Evolutionary conservation across 1,284 basidiomycete species (phyloP), one percentile per base, ranked within the genome.

Genomic region (Phellinidium pouzarii): DNA sequence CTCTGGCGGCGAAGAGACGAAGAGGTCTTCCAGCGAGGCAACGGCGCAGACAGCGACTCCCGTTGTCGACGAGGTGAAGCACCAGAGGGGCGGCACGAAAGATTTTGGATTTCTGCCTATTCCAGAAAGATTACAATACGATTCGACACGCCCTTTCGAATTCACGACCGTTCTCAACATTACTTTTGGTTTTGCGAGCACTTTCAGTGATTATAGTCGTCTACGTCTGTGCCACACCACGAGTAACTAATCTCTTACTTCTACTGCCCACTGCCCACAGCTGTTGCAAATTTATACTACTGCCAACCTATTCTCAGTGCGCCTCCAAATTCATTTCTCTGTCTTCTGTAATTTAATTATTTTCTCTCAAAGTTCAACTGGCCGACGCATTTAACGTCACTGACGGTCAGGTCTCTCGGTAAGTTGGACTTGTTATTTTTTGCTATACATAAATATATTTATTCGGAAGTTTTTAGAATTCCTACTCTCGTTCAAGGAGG

Each of bases 401-500:
- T 29, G 61, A 73, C 55, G 64, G 67, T 27, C 57, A 59, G 7
- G 67, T 71, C 22, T 70, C 71, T 6, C 63, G 46, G 59, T 56
- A 8, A n/a, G 58, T 44, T 14, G n/a, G 14, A 23, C 7, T 2
- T 19, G 12, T 19, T 22, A 20, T 29, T 25, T 25, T 19, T 22
- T 22, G 4, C 11, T 9, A 27, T 25, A 12, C 23, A 17, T n/a
- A 17, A 11, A 4, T 11, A 14, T 34, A 27, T 12, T 34, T 47
- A 23, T 27, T 34, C 3, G 6, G 19, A 27, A 34, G 4, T 1
- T 54, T 25, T 7, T 36, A 61, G 65, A 20, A 65, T 73, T 5
- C 71, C 72, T 3, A 71, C 70, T 1, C 60, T 73, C 17, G 61
- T 66, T 7, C 71, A 73, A 61, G 71, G 64, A 14, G 68, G 68